Conservation (phyloP, 2,329 filamentous ascomycete species). For the Malbranchea cinnamomea region DNA sequence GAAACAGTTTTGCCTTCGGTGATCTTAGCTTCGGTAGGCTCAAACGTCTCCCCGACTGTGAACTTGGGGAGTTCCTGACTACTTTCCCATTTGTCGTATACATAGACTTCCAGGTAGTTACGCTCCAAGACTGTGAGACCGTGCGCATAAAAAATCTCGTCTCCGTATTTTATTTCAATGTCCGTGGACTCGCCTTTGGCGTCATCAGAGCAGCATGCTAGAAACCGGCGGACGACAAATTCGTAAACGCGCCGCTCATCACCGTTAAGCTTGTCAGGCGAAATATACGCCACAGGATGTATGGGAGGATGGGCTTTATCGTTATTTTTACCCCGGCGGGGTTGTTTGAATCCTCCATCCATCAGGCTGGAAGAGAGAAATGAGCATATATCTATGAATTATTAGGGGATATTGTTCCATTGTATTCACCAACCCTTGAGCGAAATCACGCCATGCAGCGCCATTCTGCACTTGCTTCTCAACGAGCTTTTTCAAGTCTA, state of each 20-base stretch:
- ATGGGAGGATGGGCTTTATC: constrained; percentile 97
- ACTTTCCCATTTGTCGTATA: constrained; percentile 93
- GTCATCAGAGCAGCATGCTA: constrained; percentile 92
- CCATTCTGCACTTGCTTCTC: constrained; percentile 68
- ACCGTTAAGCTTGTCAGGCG: constrained; percentile 42
- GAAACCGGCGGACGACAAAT: constrained; percentile 78
- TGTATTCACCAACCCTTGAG: constrained; percentile 40
- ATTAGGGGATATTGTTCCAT: neutral
- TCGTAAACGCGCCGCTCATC: constrained; percentile 72
- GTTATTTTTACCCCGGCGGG: constrained; percentile 72
- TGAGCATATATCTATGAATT: constrained; percentile 2
- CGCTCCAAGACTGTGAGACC: constrained; percentile 73
- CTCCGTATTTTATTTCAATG: constrained; percentile 69
- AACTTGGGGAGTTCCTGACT: constrained; percentile 71
- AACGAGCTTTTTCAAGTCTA: constrained; percentile 66
- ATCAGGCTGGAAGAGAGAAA: constrained; percentile 35
- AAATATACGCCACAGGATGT: constrained; percentile 79
- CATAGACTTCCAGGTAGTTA: constrained; percentile 91
- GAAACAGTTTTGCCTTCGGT: constrained; percentile 78
- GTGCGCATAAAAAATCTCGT: constrained; percentile 66
- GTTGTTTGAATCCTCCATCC: constrained; percentile 63
- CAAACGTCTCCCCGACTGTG: constrained; percentile 62
- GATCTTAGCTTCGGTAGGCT: constrained; percentile 78
- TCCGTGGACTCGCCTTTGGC: constrained; percentile 76
- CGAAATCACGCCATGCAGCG: constrained; percentile 69